These are phyloP conservation scores for Zygoascus bituminiphila DNA, from an alignment of 805 yeast species.

Conservation along the genomic window DNA sequence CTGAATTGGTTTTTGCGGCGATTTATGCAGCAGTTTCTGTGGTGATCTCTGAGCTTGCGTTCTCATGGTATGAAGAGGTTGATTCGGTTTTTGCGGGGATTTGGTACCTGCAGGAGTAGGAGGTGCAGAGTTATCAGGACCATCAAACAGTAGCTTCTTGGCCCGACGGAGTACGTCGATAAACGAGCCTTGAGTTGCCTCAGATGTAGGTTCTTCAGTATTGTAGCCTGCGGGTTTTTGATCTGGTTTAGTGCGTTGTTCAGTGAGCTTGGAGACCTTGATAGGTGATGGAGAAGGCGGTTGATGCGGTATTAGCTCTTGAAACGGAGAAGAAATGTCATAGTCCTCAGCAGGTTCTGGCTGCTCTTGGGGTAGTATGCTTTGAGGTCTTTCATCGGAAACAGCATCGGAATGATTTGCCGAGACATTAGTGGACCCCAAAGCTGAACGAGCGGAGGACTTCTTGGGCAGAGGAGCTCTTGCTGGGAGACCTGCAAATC, in stretches of 20 bases:
- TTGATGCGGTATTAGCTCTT: not conserved
- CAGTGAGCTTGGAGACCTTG: not conserved
- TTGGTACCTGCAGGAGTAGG: not conserved
- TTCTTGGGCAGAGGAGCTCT: slow-evolving; percentile 18
- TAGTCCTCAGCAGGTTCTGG: not conserved
- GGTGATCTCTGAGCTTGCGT: not conserved
- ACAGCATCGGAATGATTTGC: not conserved
- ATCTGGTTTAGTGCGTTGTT: not conserved
- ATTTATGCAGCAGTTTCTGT: not conserved
- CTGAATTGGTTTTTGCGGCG: too few relatives aligned
- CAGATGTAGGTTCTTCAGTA: not conserved
- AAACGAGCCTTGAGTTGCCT: not conserved
- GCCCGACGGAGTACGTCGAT: slow-evolving; percentile 14
- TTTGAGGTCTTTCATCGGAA: not conserved
- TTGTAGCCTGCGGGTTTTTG: not conserved
- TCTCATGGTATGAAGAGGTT: not conserved
- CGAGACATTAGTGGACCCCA: not conserved
- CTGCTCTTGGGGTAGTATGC: not conserved
- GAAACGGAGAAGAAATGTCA: not conserved
- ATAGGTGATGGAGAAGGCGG: not conserved
- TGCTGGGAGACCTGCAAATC: slow-evolving; percentile 15
- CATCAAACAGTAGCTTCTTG: slow-evolving; percentile 16
- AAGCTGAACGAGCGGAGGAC: slow-evolving; percentile 8
- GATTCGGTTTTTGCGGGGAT: not conserved
- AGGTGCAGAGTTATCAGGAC: not conserved